phyloP scores from a whole-genome alignment of 2,329 filamentous ascomycete genomes.

The Coniella vitis region DNA sequence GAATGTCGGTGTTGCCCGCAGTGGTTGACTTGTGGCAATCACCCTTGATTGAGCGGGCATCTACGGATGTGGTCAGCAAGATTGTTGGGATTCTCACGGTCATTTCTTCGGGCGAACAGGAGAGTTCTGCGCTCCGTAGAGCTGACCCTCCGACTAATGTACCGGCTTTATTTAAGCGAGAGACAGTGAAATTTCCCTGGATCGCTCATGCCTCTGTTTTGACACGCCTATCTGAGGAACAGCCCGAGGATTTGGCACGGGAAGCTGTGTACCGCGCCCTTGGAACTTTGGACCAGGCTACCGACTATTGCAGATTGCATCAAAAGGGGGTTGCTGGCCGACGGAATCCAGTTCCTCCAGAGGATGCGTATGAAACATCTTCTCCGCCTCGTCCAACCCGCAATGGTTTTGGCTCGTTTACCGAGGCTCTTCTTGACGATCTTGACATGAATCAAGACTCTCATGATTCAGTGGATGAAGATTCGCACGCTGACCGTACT shows the following conservation, averaged over 20 bases:
- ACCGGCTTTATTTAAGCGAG: slow-evolving; percentile 36
- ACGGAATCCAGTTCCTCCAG: slow-evolving; percentile 60
- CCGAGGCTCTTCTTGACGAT: slow-evolving; percentile 11
- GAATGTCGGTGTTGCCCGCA: slow-evolving; percentile 70
- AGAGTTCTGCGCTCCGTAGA: slow-evolving; percentile 57
- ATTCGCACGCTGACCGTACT: slow-evolving; percentile 14
- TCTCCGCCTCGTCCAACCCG: slow-evolving; percentile 19
- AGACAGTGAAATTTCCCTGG: slow-evolving; percentile 42
- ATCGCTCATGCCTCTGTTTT: slow-evolving; percentile 27
- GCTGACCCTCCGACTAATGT: slow-evolving; percentile 40
- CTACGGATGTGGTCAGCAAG: slow-evolving; percentile 67
- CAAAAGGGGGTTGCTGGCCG: slow-evolving; percentile 48
- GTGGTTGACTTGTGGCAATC: slow-evolving; percentile 81
- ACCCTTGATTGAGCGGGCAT: slow-evolving; percentile 71
- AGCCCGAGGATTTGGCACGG: slow-evolving; percentile 55
- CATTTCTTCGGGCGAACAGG: slow-evolving; percentile 70
- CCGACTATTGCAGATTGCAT: slow-evolving; percentile 70
- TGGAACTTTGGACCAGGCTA: slow-evolving; percentile 51
- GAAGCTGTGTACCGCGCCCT: slow-evolving; percentile 83
- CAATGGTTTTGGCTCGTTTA: no score
- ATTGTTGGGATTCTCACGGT: slow-evolving; percentile 78
- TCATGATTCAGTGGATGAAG: slow-evolving; percentile 22
- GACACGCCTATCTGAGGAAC: slow-evolving; percentile 31
- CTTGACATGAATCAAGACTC: slow-evolving; percentile 20
- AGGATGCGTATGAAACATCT: slow-evolving; percentile 40